Percentiles rank a stretch among this genome's conserved stretches.
Evolutionary conservation across 768 basidiomycete genomes (phyloP).

Genomic region (Naematelia encephala): DNA sequence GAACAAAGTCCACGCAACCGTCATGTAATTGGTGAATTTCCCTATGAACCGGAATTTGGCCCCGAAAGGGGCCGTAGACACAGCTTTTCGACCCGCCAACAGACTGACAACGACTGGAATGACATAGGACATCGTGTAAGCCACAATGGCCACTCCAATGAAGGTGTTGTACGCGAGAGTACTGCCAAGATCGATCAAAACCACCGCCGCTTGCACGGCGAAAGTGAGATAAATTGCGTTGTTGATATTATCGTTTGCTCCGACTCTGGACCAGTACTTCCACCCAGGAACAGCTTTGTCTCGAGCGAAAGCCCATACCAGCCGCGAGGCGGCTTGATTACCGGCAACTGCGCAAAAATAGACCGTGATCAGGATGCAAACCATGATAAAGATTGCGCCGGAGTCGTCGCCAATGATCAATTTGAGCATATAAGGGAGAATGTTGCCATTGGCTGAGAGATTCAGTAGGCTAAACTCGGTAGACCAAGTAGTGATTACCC

Average conservation of each 20-base stretch:
- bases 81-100: not conserved
- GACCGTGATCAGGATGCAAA: not conserved
- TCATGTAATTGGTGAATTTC: not conserved
- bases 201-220: slow-evolving; percentile 1
- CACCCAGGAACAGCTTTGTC: not conserved
- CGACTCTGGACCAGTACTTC: not conserved
- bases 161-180: slow-evolving; percentile 1
- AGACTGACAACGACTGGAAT: not conserved
- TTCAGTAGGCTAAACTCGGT: not conserved
- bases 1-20: not conserved
- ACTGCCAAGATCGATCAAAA: slow-evolving; percentile 5
- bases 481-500: not conserved
- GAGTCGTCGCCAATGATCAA: slow-evolving; percentile 3
- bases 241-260: not conserved
- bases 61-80: not conserved
- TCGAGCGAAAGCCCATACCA: slow-evolving; percentile 1
- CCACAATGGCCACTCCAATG: not conserved
- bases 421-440: slow-evolving; percentile 2
- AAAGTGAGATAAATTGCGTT: no score
- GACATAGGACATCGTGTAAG: not conserved
- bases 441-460: slow-evolving; percentile 1
- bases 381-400: slow-evolving; percentile 5
- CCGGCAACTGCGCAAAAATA: slow-evolving; percentile 1
- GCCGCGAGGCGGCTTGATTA: slow-evolving; percentile 1
- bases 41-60: not conserved